Base-by-base conservation (phyloP, 2,329 filamentous ascomycete genomes). In the Nigrospora sphaerica region DNA sequence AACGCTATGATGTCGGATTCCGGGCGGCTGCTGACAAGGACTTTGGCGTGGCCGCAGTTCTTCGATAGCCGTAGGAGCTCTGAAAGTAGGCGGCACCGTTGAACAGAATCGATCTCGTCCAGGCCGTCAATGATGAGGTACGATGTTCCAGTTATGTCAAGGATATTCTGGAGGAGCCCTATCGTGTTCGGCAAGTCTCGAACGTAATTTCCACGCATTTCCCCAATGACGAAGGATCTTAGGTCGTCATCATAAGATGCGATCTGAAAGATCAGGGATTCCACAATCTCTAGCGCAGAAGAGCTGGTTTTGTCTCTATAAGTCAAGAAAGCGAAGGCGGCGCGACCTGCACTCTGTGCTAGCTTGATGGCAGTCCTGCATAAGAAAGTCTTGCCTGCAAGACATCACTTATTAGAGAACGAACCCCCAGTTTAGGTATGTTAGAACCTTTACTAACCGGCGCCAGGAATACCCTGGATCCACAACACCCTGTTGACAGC, bases 61-160 rank as follows among this genome's bases (percentile, higher is more conserved):
- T 54, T 37, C 12, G 39, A 44, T 13, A 52, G 31, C 9, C 45
- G 41, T 6, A 52, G 32, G 32, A 57, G 37, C 46, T 47, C 16
- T 7, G 38, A 16, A 11, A 56, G 13, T 12, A 57, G 39, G 32
- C 34, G 46, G 12, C 45, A 28, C n/a, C 56, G 46, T 39, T 56
- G 49, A 13, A 45, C 31, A 31, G 44, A 46, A 4, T 50, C 50
- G 4, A 61, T 59, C 49, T 63, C 61, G 45, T 63, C 60, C 11
- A 62, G 33, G 3, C 62, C 61, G 48, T 63, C 61, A 14, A 63
- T 23, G 32, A 61, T 47, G 14, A 62, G 32, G 39, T 52, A 62
- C 9, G 46, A 49, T 33, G 44, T 48, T 6, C 50, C 57, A 11
- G 43, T 42, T 23, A 52, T 49, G 16, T 52, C 42, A 13, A 61